Base-by-base conservation (phyloP, 345 rosid genomes). In the Raphanus sativus region DNA sequence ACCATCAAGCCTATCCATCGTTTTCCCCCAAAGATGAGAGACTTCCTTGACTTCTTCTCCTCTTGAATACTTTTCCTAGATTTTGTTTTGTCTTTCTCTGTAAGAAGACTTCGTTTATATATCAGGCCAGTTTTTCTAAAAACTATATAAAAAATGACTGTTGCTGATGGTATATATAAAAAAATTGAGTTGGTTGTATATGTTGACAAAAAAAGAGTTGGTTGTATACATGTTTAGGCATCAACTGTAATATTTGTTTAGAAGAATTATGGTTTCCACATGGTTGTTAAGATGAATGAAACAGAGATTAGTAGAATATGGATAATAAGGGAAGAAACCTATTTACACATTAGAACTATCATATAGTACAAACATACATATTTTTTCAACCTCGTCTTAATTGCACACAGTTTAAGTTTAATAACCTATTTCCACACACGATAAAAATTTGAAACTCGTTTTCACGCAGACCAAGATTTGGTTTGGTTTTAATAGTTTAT, bases 1-100 rank as follows among this genome's bases (percentile, higher is more conserved):
- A 56, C 83, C 89, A 38, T 80, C 77, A 24, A 90, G 84, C 80
- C 85, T 81, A 69, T 90, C 89, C 96, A 90, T 89, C 34, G 34
- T 66, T 66, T 21, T 42, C 64, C 33, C 4, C 6, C 28, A 10
- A 10, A 24, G 16, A 12, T 26, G 6, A 42, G 63, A 59, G 63
- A 59, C 28, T 60, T 59, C 48, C 17, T 48, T 48, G 6, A 17
- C 7, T 48, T 48, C 55, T 48, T 3, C 52, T 15, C 55, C 52
- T 15, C 55, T 48, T 48, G 55, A 48, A 48, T 36, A 45, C 15
- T 12, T 45, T 45, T 45, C 16, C 16, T 45, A 13, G 12, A 15
- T 42, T 17, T 48, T n/a, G 17, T 13, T 2, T 48, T 48, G 55
- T 13, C 17, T 13, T 5, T 13, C 54, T 13, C 21, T 48, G 55